Evolutionary conservation across 768 basidiomycete species (phyloP).

Genomic region (Nidularia pulvinata): DNA sequence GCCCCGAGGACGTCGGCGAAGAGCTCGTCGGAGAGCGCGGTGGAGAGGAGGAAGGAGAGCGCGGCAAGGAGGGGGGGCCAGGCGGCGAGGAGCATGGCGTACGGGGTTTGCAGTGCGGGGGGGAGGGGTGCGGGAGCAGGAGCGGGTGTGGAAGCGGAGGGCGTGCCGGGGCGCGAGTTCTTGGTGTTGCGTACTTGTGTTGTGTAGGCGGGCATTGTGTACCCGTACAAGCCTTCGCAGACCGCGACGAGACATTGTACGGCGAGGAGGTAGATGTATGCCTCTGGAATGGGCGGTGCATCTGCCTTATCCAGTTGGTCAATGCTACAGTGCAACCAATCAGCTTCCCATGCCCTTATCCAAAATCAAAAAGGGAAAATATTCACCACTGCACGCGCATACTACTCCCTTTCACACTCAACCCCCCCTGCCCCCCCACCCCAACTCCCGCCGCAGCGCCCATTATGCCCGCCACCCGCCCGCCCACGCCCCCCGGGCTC

Average conservation of each 20-base stretch:
- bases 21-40: constrained; percentile 89
- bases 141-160: constrained; percentile 58
- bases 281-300: constrained; percentile 89
- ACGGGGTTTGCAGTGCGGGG: constrained; percentile 61
- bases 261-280: constrained; percentile 90
- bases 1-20: constrained; percentile 86
- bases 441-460: constrained; percentile 27
- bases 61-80: constrained; percentile 96
- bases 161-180: too few relatives aligned
- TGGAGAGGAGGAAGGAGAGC: constrained; percentile 85
- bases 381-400: constrained; percentile 93
- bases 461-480: constrained; percentile 87
- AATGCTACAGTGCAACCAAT: constrained; percentile 53
- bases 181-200: background rate
- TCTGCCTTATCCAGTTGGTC: constrained; percentile 99
- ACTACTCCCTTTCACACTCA: constrained; percentile 71
- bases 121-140: constrained; percentile 44
- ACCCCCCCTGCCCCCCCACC: constrained; percentile 42
- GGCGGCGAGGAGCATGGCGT: constrained; percentile 79
- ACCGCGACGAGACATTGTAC: constrained; percentile 87
- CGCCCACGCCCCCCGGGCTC: constrained; percentile 75
- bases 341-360: too few relatives aligned
- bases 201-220: constrained; percentile 75
- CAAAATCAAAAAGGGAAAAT: background rate
- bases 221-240: constrained; percentile 82